Evolutionary conservation across 2,329 filamentous ascomycete genomes (phyloP).

Genomic region (Sphaerulina populicola): DNA sequence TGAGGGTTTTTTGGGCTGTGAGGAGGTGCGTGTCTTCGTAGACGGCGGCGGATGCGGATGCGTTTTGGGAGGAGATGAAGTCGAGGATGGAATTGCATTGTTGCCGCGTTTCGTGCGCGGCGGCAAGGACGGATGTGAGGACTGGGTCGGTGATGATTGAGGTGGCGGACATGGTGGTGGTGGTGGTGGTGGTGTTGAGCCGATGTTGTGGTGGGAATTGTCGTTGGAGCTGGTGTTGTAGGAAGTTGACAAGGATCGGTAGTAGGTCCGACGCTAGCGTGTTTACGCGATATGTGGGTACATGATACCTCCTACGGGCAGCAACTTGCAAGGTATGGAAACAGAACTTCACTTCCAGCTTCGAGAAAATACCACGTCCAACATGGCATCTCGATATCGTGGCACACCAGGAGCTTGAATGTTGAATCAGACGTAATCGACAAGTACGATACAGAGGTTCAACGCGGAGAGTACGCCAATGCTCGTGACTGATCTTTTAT

Average conservation of each 20-base stretch:
- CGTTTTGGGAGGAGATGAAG: constrained; percentile 46
- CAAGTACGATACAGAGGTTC: too few relatives aligned
- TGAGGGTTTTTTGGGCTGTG: constrained; percentile 61
- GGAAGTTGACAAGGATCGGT: neutral
- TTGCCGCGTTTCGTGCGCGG: constrained; percentile 63
- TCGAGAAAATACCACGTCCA: neutral
- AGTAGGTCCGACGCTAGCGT: neutral
- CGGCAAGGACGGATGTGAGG: constrained; percentile 60
- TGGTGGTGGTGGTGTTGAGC: neutral
- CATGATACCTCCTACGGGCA: too few relatives aligned
- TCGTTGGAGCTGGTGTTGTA: neutral
- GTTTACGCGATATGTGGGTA: too few relatives aligned
- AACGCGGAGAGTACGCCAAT: too few relatives aligned
- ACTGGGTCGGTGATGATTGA: constrained; percentile 51
- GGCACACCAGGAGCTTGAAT: neutral
- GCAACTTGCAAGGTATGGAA: too few relatives aligned
- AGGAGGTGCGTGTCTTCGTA: constrained; percentile 36
- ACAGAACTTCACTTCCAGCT: neutral
- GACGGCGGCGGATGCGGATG: constrained; percentile 34
- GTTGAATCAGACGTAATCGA: too few relatives aligned
- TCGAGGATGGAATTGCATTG: constrained; percentile 56
- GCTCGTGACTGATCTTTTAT: too few relatives aligned
- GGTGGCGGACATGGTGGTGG: constrained; percentile 18
- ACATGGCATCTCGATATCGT: neutral
- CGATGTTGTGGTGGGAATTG: too few relatives aligned